Evolutionary conservation across 179 eudicot genomes (phyloP).

Genomic region (Carnegiea gigantea): DNA sequence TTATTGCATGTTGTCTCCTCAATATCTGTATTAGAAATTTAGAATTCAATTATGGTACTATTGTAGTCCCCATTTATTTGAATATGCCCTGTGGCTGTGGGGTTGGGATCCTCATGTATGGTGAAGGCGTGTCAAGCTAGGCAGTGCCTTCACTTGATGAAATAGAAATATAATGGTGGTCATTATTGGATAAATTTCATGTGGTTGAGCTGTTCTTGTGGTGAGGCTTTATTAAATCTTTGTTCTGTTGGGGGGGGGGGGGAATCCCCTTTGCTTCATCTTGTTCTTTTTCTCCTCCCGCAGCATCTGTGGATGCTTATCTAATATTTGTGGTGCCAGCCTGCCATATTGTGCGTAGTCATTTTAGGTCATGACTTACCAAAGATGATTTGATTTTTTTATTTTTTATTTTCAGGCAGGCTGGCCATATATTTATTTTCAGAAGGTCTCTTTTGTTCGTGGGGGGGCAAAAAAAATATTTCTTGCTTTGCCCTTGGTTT

Average conservation of each 20-base stretch:
- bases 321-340: too few relatives aligned
- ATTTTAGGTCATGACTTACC: too few relatives aligned
- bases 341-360: too few relatives aligned
- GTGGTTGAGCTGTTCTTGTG: not conserved
- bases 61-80: not conserved
- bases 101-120: not conserved
- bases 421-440: too few relatives aligned
- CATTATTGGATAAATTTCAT: not conserved
- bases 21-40: not conserved
- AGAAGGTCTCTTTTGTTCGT: too few relatives aligned
- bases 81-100: not conserved
- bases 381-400: too few relatives aligned
- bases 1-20: slow-evolving; percentile 2
- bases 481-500: too few relatives aligned
- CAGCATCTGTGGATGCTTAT: too few relatives aligned
- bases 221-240: not conserved
- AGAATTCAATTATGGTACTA: not conserved
- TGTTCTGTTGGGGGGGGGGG: too few relatives aligned
- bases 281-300: too few relatives aligned
- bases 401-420: too few relatives aligned
- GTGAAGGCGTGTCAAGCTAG: not conserved
- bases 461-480: too few relatives aligned
- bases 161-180: not conserved
- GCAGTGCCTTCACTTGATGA: not conserved
- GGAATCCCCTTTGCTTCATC: not conserved